These are phyloP conservation scores for Syzygium syzygioides DNA, from an alignment of 441 rosid species.

Conservation along the genomic window DNA sequence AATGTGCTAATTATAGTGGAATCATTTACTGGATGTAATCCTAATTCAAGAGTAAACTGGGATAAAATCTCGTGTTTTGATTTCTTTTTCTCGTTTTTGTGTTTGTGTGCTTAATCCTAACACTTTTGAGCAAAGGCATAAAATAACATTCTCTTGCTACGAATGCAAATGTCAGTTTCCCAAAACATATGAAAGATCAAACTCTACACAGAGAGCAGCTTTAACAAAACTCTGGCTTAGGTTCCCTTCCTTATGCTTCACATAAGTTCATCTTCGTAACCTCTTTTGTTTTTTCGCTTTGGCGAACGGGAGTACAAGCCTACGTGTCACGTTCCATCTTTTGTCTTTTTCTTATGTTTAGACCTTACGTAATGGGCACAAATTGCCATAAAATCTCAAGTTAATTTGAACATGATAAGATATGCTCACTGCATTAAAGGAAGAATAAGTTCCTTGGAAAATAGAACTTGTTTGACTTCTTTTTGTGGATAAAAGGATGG, in stretches of 20 bases:
- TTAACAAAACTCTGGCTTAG: background rate
- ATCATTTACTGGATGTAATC: no score
- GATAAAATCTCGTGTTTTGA: no score
- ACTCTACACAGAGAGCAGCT: background rate
- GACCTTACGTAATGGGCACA: background rate
- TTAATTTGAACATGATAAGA: background rate
- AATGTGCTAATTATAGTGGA: no score
- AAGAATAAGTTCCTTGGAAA: background rate
- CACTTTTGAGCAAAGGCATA: background rate
- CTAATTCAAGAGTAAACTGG: no score
- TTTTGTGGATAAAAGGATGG: background rate
- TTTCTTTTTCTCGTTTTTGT: no score
- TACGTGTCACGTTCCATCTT: background rate
- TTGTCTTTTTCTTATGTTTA: background rate
- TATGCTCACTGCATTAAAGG: background rate
- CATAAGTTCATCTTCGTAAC: background rate
- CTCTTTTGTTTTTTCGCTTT: background rate
- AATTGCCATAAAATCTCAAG: background rate
- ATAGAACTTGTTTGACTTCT: background rate
- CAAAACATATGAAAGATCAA: background rate
- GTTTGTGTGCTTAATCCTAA: no score
- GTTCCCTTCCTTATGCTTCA: background rate
- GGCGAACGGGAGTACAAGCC: background rate
- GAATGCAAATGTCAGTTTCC: background rate
- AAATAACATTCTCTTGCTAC: background rate